Conservation (phyloP, 257 asterid genomes). For the Voacanga thouarsii region DNA sequence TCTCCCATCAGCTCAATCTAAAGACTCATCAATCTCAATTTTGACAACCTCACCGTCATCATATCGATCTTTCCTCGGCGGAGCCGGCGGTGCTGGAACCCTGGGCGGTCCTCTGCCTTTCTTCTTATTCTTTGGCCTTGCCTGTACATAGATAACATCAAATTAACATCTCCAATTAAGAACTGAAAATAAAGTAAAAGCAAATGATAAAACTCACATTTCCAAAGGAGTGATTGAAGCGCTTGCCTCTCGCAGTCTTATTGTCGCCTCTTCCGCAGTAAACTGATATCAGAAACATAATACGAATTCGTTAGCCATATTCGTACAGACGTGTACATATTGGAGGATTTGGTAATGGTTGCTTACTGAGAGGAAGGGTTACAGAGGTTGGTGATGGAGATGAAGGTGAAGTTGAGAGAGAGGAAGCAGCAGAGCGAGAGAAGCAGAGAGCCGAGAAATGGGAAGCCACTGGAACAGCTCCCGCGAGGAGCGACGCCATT, state of each 20-base stretch:
- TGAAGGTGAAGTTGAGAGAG: slow-evolving; percentile 24
- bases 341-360: not conserved
- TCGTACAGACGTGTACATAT: not conserved
- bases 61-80: slow-evolving; percentile 83
- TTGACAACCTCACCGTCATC: slow-evolving; percentile 76
- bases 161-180: slow-evolving; percentile 1
- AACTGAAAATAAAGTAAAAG: not conserved
- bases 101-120: slow-evolving; percentile 99
- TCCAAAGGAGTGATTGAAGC: slow-evolving; percentile 92
- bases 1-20: slow-evolving; percentile 14
- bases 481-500: slow-evolving; percentile 67
- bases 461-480: slow-evolving; percentile 61
- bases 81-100: slow-evolving; percentile 78
- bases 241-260: slow-evolving; percentile 95
- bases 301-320: not conserved
- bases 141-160: slow-evolving; percentile 38
- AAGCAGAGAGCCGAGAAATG: slow-evolving; percentile 39
- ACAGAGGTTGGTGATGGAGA: slow-evolving; percentile 33
- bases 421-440: slow-evolving; percentile 30
- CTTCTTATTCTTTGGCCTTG: slow-evolving; percentile 79
- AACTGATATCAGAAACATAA: slow-evolving; percentile 38
- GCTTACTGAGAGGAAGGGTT: slow-evolving; percentile 59
- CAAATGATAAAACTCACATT: slow-evolving; percentile 48
- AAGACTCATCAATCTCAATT: slow-evolving; percentile 72
- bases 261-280: slow-evolving; percentile 95